These are phyloP conservation scores for Apiospora sp. DNA, from an alignment of 2,329 filamentous ascomycete genomes.

Conservation along the genomic window DNA sequence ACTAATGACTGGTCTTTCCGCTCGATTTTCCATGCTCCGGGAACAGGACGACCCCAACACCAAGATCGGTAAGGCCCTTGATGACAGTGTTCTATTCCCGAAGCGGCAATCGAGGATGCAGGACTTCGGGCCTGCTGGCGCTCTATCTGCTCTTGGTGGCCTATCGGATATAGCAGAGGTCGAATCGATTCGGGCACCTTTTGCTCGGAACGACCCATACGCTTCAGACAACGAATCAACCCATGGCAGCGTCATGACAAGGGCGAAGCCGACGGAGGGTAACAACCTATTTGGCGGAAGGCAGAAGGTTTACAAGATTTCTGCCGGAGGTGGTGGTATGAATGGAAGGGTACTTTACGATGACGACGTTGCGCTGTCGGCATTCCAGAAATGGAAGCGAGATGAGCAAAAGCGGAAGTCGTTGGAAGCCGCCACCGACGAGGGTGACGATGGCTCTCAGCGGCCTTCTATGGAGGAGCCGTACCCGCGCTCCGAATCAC, in stretches of 20 bases:
- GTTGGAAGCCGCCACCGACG: slow-evolving; percentile 49
- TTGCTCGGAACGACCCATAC: slow-evolving; percentile 70
- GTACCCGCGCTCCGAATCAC: slow-evolving; percentile 59
- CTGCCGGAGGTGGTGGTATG: slow-evolving; percentile 59
- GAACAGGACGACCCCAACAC: slow-evolving; percentile 93
- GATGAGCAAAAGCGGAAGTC: slow-evolving; percentile 62
- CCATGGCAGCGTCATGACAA: slow-evolving; percentile 79
- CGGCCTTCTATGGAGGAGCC: slow-evolving; percentile 48
- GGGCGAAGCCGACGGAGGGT: slow-evolving; percentile 83
- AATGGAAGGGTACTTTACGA: slow-evolving; percentile 79
- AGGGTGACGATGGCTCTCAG: slow-evolving; percentile 45
- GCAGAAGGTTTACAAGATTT: slow-evolving; percentile 93
- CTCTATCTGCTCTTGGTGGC: slow-evolving; percentile 63
- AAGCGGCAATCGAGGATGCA: slow-evolving; percentile 75
- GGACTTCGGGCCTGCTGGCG: slow-evolving; percentile 61
- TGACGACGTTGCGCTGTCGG: slow-evolving; percentile 82
- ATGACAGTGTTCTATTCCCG: slow-evolving; percentile 89
- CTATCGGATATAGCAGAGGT: slow-evolving; percentile 91
- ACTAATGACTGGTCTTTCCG: slow-evolving; percentile 93
- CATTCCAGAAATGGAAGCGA: slow-evolving; percentile 80
- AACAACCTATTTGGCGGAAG: slow-evolving; percentile 94
- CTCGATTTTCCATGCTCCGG: slow-evolving; percentile 94
- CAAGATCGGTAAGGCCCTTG: slow-evolving; percentile 90
- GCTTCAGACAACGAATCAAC: slow-evolving; percentile 69
- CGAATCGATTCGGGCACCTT: slow-evolving; percentile 74